phyloP scores from a whole-genome alignment of 78 protist species.

The Bodo saltans region DNA sequence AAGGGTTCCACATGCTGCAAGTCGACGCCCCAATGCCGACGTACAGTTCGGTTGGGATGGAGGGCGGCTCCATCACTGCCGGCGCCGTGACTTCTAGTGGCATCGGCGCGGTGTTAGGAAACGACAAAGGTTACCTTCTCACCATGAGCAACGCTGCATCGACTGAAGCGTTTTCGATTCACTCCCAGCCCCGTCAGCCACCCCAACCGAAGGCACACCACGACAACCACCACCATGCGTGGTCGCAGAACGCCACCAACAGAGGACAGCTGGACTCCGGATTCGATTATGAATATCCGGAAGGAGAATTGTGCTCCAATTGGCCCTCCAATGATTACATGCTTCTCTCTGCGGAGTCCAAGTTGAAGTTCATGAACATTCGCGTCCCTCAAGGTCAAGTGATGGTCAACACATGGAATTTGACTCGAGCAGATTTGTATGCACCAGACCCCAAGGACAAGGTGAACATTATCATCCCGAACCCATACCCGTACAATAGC shows the following conservation, averaged over 20 bases:
- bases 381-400: background rate
- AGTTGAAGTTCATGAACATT: background rate
- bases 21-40: background rate
- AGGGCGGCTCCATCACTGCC: background rate
- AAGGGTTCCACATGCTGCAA: background rate
- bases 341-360: background rate
- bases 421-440: background rate
- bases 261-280: background rate
- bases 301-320: background rate
- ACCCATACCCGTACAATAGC: background rate
- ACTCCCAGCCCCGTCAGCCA: background rate
- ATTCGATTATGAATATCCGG: background rate
- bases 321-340: background rate
- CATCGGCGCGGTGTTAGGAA: background rate
- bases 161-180: background rate
- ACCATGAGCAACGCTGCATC: background rate
- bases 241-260: background rate
- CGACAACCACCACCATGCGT: background rate
- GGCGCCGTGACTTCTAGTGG: background rate
- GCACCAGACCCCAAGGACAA: background rate
- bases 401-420: background rate
- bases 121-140: background rate
- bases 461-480: background rate
- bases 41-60: background rate
- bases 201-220: background rate